phyloP scores from a whole-genome alignment of 768 basidiomycete genomes.

The Floccularia luteovirens region DNA sequence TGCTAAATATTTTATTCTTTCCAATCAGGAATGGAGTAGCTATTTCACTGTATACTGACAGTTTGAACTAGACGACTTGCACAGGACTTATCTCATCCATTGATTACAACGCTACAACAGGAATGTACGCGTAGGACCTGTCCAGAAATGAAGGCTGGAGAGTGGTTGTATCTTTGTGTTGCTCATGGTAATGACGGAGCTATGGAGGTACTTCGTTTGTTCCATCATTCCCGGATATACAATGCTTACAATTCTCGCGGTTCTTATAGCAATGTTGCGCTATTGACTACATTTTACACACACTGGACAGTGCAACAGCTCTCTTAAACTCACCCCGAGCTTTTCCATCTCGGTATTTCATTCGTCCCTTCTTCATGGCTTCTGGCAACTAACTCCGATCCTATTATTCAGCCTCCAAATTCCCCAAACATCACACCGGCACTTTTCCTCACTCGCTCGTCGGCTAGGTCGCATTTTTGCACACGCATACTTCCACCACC shows the following conservation, averaged over 20 bases:
- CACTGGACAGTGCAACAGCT: conserved; percentile 88
- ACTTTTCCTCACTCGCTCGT: conserved; percentile 84
- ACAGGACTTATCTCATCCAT: conserved; percentile 79
- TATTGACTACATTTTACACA: conserved; percentile 93
- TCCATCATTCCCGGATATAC: not conserved
- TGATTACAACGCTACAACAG: conserved; percentile 78
- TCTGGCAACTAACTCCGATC: conserved; percentile 2
- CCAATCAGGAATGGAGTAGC: not conserved
- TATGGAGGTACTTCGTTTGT: conserved; percentile 55
- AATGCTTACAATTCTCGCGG: conserved; percentile 1
- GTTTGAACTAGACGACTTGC: conserved; percentile 62
- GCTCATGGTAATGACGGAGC: conserved; percentile 86
- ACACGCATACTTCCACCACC: conserved; percentile 93
- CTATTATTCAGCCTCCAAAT: conserved; percentile 59
- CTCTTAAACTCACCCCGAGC: conserved; percentile 85
- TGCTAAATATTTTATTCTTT: not conserved
- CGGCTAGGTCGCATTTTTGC: conserved; percentile 93
- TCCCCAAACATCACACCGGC: conserved; percentile 72
- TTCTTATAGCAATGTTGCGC: conserved; percentile 80
- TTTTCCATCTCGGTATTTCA: conserved; percentile 79
- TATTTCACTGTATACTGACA: not conserved
- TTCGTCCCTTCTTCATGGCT: not conserved
- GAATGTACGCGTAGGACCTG: conserved; percentile 84
- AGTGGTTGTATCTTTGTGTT: conserved; percentile 95
- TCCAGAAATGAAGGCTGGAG: conserved; percentile 98